These are phyloP conservation scores for Linnemannia elongata DNA, from an alignment of 192 early-diverging fungal species.

Conservation along the genomic window DNA sequence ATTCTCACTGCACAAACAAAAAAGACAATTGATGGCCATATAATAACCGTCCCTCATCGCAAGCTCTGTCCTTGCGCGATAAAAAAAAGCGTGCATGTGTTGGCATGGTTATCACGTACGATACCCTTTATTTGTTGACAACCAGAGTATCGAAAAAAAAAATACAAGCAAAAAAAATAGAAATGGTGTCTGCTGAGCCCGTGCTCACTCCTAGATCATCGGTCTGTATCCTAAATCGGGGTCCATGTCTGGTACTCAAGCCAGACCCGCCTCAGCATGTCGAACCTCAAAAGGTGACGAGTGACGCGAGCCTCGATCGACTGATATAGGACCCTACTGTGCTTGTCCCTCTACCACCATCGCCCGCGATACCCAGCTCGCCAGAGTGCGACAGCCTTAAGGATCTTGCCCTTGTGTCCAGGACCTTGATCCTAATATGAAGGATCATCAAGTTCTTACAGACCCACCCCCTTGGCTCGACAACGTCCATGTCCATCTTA, in stretches of 20 bases:
- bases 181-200: too few relatives aligned
- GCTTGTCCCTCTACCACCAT: background rate
- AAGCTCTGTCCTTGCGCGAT: too few relatives aligned
- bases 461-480: background rate
- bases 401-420: conserved; percentile 5
- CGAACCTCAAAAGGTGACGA: background rate
- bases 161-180: too few relatives aligned
- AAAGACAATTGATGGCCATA: too few relatives aligned
- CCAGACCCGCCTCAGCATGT: background rate
- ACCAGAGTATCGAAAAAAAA: too few relatives aligned
- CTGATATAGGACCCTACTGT: background rate
- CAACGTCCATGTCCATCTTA: conserved; percentile 22
- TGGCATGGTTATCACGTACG: too few relatives aligned
- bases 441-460: background rate
- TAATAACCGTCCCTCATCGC: too few relatives aligned
- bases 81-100: too few relatives aligned
- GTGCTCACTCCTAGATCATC: too few relatives aligned
- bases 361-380: background rate
- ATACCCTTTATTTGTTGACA: too few relatives aligned
- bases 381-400: background rate
- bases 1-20: too few relatives aligned
- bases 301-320: conserved; percentile 9
- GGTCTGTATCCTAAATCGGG: too few relatives aligned
- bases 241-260: background rate
- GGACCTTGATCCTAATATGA: background rate